Evolutionary conservation across 2,329 filamentous ascomycete species (phyloP).

Genomic region (Davidsoniella neocaledoniae): DNA sequence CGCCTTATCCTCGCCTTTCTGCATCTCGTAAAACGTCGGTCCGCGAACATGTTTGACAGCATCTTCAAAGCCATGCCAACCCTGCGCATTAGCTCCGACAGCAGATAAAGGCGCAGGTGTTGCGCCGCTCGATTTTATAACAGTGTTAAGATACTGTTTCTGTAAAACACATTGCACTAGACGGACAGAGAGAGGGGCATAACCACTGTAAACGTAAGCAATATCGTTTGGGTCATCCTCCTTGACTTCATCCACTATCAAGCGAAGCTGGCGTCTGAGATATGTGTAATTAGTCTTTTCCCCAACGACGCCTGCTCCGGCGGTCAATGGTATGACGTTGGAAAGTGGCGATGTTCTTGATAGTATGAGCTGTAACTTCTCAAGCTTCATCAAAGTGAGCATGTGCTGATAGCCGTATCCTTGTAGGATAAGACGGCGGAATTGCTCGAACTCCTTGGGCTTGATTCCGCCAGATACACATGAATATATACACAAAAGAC

Average conservation of each 20-base stretch:
- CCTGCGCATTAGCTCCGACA: constrained; percentile 42
- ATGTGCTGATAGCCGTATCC: constrained; percentile 93
- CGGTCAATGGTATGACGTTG: constrained; percentile 63
- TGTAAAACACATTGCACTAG: constrained; percentile 86
- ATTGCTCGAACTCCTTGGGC: constrained; percentile 72
- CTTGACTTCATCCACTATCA: constrained; percentile 93
- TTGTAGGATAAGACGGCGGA: constrained; percentile 74
- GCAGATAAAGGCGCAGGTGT: constrained; percentile 20
- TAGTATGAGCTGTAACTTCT: constrained; percentile 75
- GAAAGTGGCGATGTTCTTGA: constrained; percentile 60
- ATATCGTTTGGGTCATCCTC: constrained; percentile 89
- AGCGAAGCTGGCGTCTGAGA: constrained; percentile 65
- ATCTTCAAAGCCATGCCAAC: constrained; percentile 90
- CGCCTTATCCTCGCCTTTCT: constrained; percentile 85
- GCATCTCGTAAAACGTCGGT: constrained; percentile 77
- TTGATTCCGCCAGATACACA: constrained; percentile 80
- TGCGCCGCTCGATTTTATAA: constrained; percentile 45
- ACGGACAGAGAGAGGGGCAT: constrained; percentile 80
- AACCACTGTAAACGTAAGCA: constrained; percentile 95
- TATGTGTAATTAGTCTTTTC: constrained; percentile 81
- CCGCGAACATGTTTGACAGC: constrained; percentile 74
- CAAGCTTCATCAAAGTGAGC: constrained; percentile 71
- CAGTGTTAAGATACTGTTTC: constrained; percentile 63
- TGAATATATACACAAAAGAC: constrained; percentile 80
- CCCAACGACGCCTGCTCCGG: constrained; percentile 35